Base-by-base conservation (phyloP, 371 early-diverging fungal species). In the Chytridiales sp. region DNA sequence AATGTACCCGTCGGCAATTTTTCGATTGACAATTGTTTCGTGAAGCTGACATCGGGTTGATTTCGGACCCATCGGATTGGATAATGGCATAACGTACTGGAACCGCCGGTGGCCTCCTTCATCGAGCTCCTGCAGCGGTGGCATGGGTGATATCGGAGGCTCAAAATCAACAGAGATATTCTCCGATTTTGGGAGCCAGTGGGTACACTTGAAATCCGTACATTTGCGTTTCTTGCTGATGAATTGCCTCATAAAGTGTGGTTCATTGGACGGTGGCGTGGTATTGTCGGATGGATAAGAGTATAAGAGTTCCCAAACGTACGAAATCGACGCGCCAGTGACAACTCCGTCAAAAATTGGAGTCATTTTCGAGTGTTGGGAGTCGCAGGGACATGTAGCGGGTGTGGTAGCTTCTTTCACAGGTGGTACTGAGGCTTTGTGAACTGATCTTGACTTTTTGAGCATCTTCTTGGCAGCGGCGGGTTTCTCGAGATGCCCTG, bases 31-130 rank as follows among this genome's bases (percentile, higher is more conserved):
- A 17, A 66, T 32, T 8, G 17, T n/a, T 27, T 67, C 67, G n/a
- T 48, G 22, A 1, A 47, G 55, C 17, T 48, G 48, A 29, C 59
- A 68, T 4, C 68, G 49, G 6, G 68, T 72, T 9, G 51, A 29
- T 51, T 68, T 67, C 2, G 72, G 72, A 2, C 75, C 75, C 29
- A 75, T 42, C n/a, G 75, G 64, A 43, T 68, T 62, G 4, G 56
- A 50, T 17, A 75, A 48, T 0, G 72, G 69, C 21, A 63, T 59
- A 5, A 75, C 64, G 49, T 72, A 68, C 47, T 69, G 68, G 4
- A 66, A 15, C 9, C 59, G 62, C 32, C 72, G 38, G 15, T 64
- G 56, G 22, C 34, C 32, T 1, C 71, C 67, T 2, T 11, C 27
- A 17, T 36, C 19, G 4, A 64, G 32, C 4, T 43, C 31, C 0